Base-by-base conservation (phyloP, 257 asterid genomes). In the Solanum etuberosum region DNA sequence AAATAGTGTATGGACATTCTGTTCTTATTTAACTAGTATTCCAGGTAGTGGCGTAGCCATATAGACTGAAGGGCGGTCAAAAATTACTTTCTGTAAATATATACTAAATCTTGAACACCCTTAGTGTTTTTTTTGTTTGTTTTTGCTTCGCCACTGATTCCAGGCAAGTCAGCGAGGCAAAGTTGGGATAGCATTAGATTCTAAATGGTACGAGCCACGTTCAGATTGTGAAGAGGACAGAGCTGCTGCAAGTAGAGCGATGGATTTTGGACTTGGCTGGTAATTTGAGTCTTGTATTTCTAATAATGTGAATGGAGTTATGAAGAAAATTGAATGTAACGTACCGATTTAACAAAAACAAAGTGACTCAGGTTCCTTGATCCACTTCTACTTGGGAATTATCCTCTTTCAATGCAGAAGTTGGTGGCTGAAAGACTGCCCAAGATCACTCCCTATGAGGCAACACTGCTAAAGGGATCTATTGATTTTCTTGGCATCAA, bases 201-300 rank as follows among this genome's bases (percentile, higher is more conserved):
- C 92, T 0, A 94, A 90, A 90, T 96, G 98, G 99, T 95, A 94
- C 21, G 98, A 94, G 85, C 98, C 99, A 14, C 87, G 65, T 84
- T 90, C 98, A 0, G 90, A 93, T 14, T 38, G 68, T 6, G 92
- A 92, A 3, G 98, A 95, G 92, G 97, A 95, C 86, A 87, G 84
- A 83, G 91, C 91, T 34, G 99, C 99, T 68, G 96, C 98, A 10
- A 85, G 77, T 48, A 89, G 99, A 91, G 98, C 97, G 87, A 40
- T 94, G 84, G 99, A 96, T 78, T 96, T 95, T 86, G 92, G 83
- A 32, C 94, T 94, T 21, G 99, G 98, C 92, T 96, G 99, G 99
- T 96, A 94, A 89, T 72, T 51, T 85, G 48, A 31, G 6, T 48
- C 42, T 16, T 48, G 68, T 48, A 31, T 2, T 81, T 38, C 63